A percentile compares a stretch with the other conserved stretches of the same genome.
Conservation (phyloP, 139 green algal species). For the Medakamo hakoo region DNA sequence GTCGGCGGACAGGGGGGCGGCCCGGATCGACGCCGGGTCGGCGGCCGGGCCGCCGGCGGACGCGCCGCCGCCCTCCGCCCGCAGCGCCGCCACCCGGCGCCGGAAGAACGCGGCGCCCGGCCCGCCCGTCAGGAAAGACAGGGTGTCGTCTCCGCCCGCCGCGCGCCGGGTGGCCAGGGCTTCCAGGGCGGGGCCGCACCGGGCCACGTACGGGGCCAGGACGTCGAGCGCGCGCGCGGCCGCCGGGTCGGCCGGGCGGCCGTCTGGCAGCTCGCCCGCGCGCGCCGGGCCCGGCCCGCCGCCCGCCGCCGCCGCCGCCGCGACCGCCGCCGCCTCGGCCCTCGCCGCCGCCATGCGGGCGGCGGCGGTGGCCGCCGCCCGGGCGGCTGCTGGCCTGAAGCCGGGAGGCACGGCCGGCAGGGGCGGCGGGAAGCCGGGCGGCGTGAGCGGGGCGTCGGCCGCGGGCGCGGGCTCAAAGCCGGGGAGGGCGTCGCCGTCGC, state of each 20-base stretch:
- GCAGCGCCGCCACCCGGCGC: conserved; percentile 27
- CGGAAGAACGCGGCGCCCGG: conserved; percentile 57
- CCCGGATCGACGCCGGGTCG: conserved; percentile 9
- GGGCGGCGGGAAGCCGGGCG: too few relatives aligned
- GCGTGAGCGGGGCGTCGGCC: not conserved
- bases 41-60: not conserved
- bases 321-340: not conserved
- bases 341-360: not conserved
- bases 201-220: not conserved
- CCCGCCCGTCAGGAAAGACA: conserved; percentile 48
- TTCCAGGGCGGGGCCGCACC: not conserved
- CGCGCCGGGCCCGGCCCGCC: too few relatives aligned
- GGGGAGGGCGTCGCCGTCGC: too few relatives aligned
- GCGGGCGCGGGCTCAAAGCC: too few relatives aligned
- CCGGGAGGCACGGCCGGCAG: not conserved
- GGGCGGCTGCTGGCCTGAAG: not conserved
- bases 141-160: not conserved
- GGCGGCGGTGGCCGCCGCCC: too few relatives aligned
- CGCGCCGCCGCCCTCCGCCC: conserved; percentile 1
- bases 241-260: not conserved
- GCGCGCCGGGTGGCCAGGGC: not conserved
- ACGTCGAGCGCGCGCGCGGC: not conserved
- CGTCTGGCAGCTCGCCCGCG: not conserved
- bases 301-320: too few relatives aligned
- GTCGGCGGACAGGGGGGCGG: conserved; percentile 30